Conservation (phyloP, 2,329 filamentous ascomycete species). For the Myriosclerotinia duriaeana region DNA sequence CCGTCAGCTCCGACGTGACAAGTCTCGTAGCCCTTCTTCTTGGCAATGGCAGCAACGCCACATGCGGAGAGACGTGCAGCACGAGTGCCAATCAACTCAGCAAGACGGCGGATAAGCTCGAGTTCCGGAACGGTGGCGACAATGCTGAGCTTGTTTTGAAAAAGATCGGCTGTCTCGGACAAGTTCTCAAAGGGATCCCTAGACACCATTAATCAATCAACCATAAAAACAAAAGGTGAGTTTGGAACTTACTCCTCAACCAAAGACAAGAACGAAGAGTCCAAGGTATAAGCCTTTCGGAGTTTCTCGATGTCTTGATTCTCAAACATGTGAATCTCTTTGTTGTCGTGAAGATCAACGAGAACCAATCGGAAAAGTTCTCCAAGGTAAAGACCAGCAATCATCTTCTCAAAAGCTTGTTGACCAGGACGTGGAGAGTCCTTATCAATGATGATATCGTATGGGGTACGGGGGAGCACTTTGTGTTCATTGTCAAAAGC, state of each 20-base stretch:
- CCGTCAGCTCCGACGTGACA: slow-evolving; percentile 97
- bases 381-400: slow-evolving; percentile 88
- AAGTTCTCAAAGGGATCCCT: slow-evolving; percentile 95
- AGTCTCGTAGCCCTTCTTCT: slow-evolving; percentile 84
- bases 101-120: slow-evolving; percentile 82
- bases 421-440: slow-evolving; percentile 90
- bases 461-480: slow-evolving; percentile 80
- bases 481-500: slow-evolving; percentile 94
- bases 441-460: slow-evolving; percentile 84
- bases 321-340: slow-evolving; percentile 73
- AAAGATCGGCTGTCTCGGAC: slow-evolving; percentile 80
- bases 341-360: slow-evolving; percentile 79
- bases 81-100: slow-evolving; percentile 92
- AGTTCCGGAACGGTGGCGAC: slow-evolving; percentile 73
- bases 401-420: slow-evolving; percentile 98
- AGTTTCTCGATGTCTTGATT: slow-evolving; percentile 78
- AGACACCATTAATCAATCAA: slow-evolving; percentile 29
- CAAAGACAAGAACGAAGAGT: slow-evolving; percentile 87
- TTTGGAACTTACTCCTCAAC: slow-evolving; percentile 73
- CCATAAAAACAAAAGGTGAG: slow-evolving; percentile 28
- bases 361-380: slow-evolving; percentile 90
- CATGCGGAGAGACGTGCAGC: slow-evolving; percentile 91
- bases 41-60: slow-evolving; percentile 93
- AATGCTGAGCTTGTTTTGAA: slow-evolving; percentile 73
- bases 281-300: slow-evolving; percentile 82